These are phyloP conservation scores for Taphrina flavorubra DNA, from an alignment of 1,139 yeast species.

Conservation along the genomic window DNA sequence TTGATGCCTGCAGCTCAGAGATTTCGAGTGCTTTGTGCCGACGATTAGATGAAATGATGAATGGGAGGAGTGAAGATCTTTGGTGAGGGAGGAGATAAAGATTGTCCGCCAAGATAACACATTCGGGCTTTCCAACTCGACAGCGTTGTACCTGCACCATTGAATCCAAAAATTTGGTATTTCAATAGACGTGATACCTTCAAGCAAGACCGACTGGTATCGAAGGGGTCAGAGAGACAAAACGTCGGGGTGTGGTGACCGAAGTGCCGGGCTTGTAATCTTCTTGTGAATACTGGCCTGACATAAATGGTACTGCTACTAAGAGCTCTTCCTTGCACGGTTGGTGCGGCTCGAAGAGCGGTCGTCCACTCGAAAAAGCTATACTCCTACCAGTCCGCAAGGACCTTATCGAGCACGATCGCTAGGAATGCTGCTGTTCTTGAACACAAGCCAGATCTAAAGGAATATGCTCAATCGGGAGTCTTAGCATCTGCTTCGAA, in stretches of 20 bases:
- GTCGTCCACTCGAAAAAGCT: background rate
- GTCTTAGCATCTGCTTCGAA: conserved; percentile 29
- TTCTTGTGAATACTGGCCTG: conserved; percentile 1
- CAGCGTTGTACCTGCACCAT: background rate
- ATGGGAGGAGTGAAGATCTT: conserved; percentile 29
- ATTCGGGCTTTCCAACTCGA: background rate
- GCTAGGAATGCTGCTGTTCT: conserved; percentile 22
- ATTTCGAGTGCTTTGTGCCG: background rate
- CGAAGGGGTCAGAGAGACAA: too few relatives aligned
- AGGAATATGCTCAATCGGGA: conserved; percentile 34
- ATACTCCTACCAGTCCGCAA: background rate
- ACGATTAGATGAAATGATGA: background rate
- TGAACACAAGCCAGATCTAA: conserved; percentile 38
- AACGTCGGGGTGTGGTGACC: background rate
- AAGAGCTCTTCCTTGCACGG: conserved; percentile 7
- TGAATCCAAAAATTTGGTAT: background rate
- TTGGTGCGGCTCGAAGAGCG: background rate
- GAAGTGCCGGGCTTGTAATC: background rate
- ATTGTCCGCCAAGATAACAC: conserved; percentile 22
- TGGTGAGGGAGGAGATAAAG: conserved; percentile 25
- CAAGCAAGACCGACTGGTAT: too few relatives aligned
- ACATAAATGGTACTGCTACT: conserved; percentile 9
- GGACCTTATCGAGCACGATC: conserved; percentile 16
- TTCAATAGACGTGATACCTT: too few relatives aligned
- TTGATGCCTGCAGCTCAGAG: background rate